Conservation (phyloP, 1,284 basidiomycete genomes). For the Puccinia novopanici region DNA sequence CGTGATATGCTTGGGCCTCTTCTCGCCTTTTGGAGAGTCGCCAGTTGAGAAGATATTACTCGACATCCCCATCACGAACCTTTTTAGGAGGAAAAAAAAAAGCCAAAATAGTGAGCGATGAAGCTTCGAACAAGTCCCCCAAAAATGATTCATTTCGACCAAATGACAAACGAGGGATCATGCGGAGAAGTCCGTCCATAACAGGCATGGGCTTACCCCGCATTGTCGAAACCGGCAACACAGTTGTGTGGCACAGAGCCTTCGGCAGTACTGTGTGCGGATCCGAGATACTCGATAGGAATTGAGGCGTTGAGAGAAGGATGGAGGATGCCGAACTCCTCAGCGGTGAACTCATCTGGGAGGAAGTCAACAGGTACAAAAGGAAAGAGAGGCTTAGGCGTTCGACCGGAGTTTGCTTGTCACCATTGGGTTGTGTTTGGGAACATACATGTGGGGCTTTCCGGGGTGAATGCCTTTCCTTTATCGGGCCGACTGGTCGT, state of each 20-base stretch:
- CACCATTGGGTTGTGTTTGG: background rate
- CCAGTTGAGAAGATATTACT: slow-evolving; percentile 36
- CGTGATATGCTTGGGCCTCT: background rate
- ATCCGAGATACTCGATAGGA: slow-evolving; percentile 41
- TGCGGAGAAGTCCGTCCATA: background rate
- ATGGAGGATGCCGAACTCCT: slow-evolving; percentile 43
- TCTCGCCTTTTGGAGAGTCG: slow-evolving; percentile 28
- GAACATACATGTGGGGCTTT: slow-evolving; percentile 43
- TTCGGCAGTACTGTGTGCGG: background rate
- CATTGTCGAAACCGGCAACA: slow-evolving; percentile 49
- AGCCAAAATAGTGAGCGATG: background rate
- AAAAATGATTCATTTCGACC: background rate
- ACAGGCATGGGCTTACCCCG: slow-evolving; percentile 24
- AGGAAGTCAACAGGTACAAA: background rate
- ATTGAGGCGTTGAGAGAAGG: slow-evolving; percentile 46
- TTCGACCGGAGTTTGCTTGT: background rate
- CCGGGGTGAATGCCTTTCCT: slow-evolving; percentile 9
- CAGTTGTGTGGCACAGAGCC: background rate
- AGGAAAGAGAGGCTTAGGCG: background rate
- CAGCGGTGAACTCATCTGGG: slow-evolving; percentile 44
- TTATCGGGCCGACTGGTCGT: slow-evolving; percentile 25
- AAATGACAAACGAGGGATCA: too few species aligned
- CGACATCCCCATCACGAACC: slow-evolving; percentile 48
- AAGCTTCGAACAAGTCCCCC: background rate
- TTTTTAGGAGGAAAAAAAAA: background rate